Evolutionary conservation across 345 rosid genomes (phyloP), one percentile per base, ranked within the genome.

Genomic region (Rubroshorea leprosula): DNA sequence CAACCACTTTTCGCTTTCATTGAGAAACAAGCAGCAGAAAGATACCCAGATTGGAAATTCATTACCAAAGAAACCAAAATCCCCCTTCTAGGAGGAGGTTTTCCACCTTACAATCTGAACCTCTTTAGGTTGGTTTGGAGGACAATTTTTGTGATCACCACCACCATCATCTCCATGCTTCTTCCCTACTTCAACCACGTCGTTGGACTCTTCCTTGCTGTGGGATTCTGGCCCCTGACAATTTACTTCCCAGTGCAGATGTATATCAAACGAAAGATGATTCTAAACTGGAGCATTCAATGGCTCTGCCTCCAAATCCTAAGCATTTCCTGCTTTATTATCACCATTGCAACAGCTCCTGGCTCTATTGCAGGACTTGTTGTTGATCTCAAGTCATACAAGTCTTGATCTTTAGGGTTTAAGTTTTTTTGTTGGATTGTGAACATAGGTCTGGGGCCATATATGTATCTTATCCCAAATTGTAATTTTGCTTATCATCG

Each of bases 221-320:
- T 93, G 0, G 99, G 94, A 46, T 93, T 86, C 51, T 93, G 99
- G 96, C 99, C 99, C 7, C 51, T 93, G 17, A 84, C 95, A 0
- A 97, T 92, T 14, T 89, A 89, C 45, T 89, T 84, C 73, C 98
- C 98, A 0, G 84, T 92, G 20, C 89, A 92, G 74, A 87, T 93
- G 99, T 93, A 84, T 63, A 81, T 89, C 49, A 72, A 54, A 4
- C 93, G 78, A 13, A 89, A 70, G 82, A 76, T 58, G 75, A 78
- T 89, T 45, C 79, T 77, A 23, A 85, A 61, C 51, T 93, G 99
- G 96, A 68, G 96, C 74, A 79, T 76, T 26, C 82, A 67, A 63
- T 87, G 99, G 99, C 27, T 85, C 4, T 72, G 86, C 52, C 83
- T 93, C 6, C 83, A 85, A 70, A 72, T 76, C 35, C 76, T 93